phyloP scores from a whole-genome alignment of 441 rosid species.

The Raphanus hybrid region DNA sequence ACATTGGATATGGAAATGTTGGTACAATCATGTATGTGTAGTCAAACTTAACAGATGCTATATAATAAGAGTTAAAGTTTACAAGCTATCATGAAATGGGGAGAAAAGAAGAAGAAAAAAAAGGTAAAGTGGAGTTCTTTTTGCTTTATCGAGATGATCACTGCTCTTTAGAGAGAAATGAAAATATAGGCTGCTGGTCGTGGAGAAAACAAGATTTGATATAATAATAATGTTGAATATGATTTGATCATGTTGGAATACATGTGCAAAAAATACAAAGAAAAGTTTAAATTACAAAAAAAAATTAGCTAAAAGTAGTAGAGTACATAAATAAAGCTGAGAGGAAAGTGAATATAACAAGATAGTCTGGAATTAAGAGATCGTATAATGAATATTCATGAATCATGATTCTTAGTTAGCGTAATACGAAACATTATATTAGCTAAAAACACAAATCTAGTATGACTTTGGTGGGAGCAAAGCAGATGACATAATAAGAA shows the following conservation, averaged over 20 bases:
- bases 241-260: constrained; percentile 24
- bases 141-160: constrained; percentile 28
- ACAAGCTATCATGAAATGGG: constrained; percentile 17
- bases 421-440: neutral
- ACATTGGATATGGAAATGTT: neutral
- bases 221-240: constrained; percentile 21
- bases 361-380: neutral
- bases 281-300: neutral
- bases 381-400: neutral
- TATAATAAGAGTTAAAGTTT: neutral
- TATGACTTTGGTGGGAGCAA: neutral
- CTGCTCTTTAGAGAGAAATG: neutral
- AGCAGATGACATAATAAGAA: neutral
- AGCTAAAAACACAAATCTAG: neutral
- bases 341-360: neutral
- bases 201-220: constrained; percentile 11
- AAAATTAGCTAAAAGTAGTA: neutral
- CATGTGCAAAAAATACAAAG: constrained; percentile 13
- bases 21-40: neutral
- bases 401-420: neutral
- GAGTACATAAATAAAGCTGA: neutral
- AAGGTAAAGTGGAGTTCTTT: constrained; percentile 6
- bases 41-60: neutral
- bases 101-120: neutral
- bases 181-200: constrained; percentile 2